phyloP scores from a whole-genome alignment of 352 stramenopile species.

The Peronospora destructor region DNA sequence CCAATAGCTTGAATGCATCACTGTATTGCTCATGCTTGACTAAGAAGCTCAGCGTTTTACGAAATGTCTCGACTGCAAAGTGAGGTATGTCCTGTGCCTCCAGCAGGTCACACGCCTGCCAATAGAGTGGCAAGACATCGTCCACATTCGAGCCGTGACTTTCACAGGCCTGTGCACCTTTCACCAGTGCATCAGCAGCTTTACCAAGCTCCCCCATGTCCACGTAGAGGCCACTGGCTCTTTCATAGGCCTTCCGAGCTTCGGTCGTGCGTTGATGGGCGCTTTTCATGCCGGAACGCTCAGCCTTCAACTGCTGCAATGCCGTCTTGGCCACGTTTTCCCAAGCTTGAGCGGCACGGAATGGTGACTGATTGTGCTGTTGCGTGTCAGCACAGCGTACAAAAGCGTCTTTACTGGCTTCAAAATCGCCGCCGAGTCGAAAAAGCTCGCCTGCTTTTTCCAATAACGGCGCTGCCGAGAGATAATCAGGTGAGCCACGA shows the following conservation, averaged over 20 bases:
- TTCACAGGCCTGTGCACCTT: constrained; percentile 47
- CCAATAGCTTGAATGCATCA: constrained; percentile 42
- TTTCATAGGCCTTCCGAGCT: constrained; percentile 52
- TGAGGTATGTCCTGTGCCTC: constrained; percentile 78
- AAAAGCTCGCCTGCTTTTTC: constrained; percentile 71
- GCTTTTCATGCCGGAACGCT: constrained; percentile 26
- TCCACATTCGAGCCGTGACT: constrained; percentile 29
- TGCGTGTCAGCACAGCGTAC: constrained; percentile 51
- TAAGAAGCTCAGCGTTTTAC: constrained; percentile 70
- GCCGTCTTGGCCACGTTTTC: constrained; percentile 72
- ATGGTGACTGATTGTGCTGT: constrained; percentile 64
- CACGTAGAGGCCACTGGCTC: constrained; percentile 54
- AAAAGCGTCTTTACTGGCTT: constrained; percentile 53
- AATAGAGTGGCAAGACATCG: constrained; percentile 54
- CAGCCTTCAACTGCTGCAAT: constrained; percentile 61
- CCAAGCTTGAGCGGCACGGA: constrained; percentile 64
- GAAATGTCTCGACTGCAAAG: constrained; percentile 74
- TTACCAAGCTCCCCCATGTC: constrained; percentile 83
- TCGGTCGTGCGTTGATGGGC: constrained; percentile 35
- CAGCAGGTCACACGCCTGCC: constrained; percentile 61
- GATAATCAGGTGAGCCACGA: constrained; percentile 61
- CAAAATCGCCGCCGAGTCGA: constrained; percentile 55
- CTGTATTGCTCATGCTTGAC: constrained; percentile 45
- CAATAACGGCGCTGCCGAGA: constrained; percentile 55
- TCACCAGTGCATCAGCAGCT: constrained; percentile 67